These are phyloP conservation scores for Aquilaria agallochum DNA, from an alignment of 441 rosid species.

Conservation along the genomic window DNA sequence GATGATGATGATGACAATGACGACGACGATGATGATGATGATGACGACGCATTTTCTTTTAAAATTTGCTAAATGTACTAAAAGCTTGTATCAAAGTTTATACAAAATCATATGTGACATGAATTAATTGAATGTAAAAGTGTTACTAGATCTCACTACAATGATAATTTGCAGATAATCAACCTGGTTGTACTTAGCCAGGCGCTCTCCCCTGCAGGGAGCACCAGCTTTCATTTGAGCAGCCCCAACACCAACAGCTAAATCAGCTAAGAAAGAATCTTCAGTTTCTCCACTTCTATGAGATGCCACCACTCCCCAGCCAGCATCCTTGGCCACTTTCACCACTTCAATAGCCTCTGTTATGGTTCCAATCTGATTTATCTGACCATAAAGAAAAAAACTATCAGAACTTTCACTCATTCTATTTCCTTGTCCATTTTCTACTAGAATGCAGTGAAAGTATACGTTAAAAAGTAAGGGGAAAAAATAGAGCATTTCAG, in stretches of 20 bases:
- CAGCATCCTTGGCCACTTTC: conserved; percentile 84
- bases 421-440: no score
- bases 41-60: no score
- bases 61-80: no score
- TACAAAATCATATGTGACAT: no score
- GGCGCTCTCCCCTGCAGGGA: conserved; percentile 96
- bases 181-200: conserved; percentile 96
- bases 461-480: no score
- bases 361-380: conserved; percentile 92
- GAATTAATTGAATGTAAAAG: no score
- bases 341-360: conserved; percentile 91
- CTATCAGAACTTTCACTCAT: no score
- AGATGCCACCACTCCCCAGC: conserved; percentile 88
- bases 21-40: no score
- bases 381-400: conserved; percentile 22
- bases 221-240: conserved; percentile 97
- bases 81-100: no score
- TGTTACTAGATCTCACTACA: no score
- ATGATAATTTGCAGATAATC: not conserved
- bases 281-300: conserved; percentile 92
- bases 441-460: no score
- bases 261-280: conserved; percentile 88
- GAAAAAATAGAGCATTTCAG: not conserved
- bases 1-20: no score
- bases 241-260: conserved; percentile 78